Evolutionary conservation across 768 basidiomycete genomes (phyloP), one percentile per base, ranked within the genome.

Genomic region (Lactifluus subvellereus): DNA sequence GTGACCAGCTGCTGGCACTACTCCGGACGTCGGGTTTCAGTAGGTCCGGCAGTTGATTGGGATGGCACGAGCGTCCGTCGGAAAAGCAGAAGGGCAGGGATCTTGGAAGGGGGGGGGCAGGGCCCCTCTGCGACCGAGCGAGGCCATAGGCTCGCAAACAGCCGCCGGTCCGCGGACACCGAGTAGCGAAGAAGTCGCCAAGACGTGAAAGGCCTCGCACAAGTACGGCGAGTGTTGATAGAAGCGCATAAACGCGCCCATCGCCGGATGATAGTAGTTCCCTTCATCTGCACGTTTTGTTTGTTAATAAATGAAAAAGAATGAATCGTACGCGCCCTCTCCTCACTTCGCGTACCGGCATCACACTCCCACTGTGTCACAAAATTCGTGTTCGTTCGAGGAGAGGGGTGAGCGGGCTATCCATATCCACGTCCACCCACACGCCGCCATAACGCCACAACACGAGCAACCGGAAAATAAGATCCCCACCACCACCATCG

Each of bases 211-310:
- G 1, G 94, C 90, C 76, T 97, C 93, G 77, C 95, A 98, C 48
- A 98, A 85, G 76, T 96, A 98, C 3, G 95, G 93, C 2, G 95
- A 98, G 73, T 90, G 86, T 69, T 84, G 80, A 65, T 81, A 81
- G 78, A 98, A 98, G 74, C 88, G 89, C 89, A 98, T 92, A 32
- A 97, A 77, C 1, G 95, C 94, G 58, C 95, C 95, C 71, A 96
- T 97, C 70, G 92, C 16, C 32, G 57, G 33, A 22, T 51, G 57
- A 53, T 20, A 18, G 14, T 55, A 35, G 47, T 57, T 27, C 27
- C 27, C 27, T 27, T 27, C 27, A 2, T 27, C 2, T 27, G 27
- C 27, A 27, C 27, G 27, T 27, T 27, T 27, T 27, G 2, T 2
- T 27, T 27, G 22, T 22, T 22, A 22, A 22, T 22, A 22, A 2